Base-by-base conservation (phyloP, 108 stramenopile species). In the Asterionellopsis glacialis region DNA sequence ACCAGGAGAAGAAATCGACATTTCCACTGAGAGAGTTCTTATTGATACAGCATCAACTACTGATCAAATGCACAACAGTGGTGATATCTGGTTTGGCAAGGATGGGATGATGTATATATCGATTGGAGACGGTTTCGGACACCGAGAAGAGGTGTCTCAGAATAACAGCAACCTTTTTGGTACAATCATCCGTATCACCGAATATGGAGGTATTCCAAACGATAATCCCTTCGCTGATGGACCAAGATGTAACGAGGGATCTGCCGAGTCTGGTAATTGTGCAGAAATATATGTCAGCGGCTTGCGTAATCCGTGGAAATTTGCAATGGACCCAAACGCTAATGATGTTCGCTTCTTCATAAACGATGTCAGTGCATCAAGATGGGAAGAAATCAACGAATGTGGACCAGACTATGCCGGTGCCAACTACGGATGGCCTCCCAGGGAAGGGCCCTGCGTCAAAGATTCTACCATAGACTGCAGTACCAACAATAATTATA, bases 151-250 rank as follows among this genome's bases (percentile, higher is more conserved):
- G 4, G 45, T 47, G 9, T 47, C 45, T 47, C 45, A 47, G 9
- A 9, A 47, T 9, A 16, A 19, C 4, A 1, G 45, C 9, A 60
- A 23, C 25, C 18, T 65, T 19, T 45, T 56, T 45, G 72, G 66
- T 41, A 59, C 42, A 12, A 42, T 73, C 22, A n/a, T 72, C 12
- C 64, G 70, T 16, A 42, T 72, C 11, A 65, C 56, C 14, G 64
- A 65, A 21, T 45, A 59, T 28, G 70, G 70, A 27, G 54, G 26
- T 4, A 65, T 72, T 45, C 70, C 70, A 16, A 15, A 27, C 9
- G 64, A 72, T 40, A 72, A 72, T 66, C 70, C 70, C n/a, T 72
- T 60, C 52, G 15, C 42, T 15, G 58, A 42, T 19, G 64, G 52
- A 1, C 27, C 41, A 44, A 58, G 15, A 40, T 21, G 51, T 10